Conservation (phyloP, 495 filamentous ascomycete genomes). For the Copromyces sp. region DNA sequence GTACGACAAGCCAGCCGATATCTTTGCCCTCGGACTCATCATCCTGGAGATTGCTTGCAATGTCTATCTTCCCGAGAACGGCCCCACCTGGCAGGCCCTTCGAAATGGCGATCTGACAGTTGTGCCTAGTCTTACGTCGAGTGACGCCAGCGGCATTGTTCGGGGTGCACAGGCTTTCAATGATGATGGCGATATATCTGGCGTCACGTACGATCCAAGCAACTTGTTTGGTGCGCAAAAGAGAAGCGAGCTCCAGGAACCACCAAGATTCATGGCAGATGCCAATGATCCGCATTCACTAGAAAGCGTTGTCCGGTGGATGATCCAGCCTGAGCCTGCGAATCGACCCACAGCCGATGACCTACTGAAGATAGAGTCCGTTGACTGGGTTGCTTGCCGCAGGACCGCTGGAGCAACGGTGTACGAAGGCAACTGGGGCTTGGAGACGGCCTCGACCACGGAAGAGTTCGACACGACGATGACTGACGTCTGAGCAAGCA, state of each 20-base stretch:
- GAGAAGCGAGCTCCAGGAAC: slow-evolving; percentile 59
- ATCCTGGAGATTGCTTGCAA: slow-evolving; percentile 91
- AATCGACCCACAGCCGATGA: slow-evolving; percentile 65
- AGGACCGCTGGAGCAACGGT: slow-evolving; percentile 78
- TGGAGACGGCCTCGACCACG: slow-evolving; percentile 24
- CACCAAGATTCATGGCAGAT: slow-evolving; percentile 81
- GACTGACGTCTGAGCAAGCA: slow-evolving; percentile 32
- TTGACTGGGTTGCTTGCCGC: slow-evolving; percentile 65
- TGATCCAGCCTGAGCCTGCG: slow-evolving; percentile 69
- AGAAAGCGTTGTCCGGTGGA: slow-evolving; percentile 76
- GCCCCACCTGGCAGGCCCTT: slow-evolving; percentile 76
- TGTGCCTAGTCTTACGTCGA: slow-evolving; percentile 72
- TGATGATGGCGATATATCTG: slow-evolving; percentile 10
- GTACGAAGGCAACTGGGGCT: slow-evolving; percentile 93
- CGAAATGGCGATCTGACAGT: slow-evolving; percentile 79
- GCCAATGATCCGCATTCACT: slow-evolving; percentile 56
- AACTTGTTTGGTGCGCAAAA: slow-evolving; percentile 38
- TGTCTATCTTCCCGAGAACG: slow-evolving; percentile 83
- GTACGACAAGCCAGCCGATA: slow-evolving; percentile 82
- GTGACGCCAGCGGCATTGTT: slow-evolving; percentile 55
- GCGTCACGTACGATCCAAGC: slow-evolving; percentile 20
- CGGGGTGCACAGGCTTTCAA: slow-evolving; percentile 51
- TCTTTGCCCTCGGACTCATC: slow-evolving; percentile 88
- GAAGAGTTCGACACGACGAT: slow-evolving; percentile 35
- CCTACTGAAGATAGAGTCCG: slow-evolving; percentile 54